Evolutionary conservation across 495 filamentous ascomycete genomes (phyloP), one percentile per base, ranked within the genome.

Genomic region (Penicillium bialowiezense): DNA sequence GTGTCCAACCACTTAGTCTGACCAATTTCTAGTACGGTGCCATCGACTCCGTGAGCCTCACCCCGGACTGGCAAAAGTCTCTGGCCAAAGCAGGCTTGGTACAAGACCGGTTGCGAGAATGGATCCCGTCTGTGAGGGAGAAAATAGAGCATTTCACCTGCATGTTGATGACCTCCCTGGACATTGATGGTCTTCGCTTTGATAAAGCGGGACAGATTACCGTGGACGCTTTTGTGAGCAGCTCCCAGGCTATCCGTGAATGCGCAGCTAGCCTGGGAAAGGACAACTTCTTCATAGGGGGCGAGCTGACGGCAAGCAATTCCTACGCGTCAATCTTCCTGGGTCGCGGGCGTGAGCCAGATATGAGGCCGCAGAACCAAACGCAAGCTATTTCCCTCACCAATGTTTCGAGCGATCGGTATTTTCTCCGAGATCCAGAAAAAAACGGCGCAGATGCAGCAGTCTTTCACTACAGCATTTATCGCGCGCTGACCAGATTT

Each of bases 31-130:
- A 86, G 60, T 87, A 83, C 47, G 84, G 84, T 48, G 83, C 86
- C 51, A 77, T 78, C 20, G 82, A 83, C 54, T 79, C 84, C 28
- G 86, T 87, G 52, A 85, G 84, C 50, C 79, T 82, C 24, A 85
- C 72, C 51, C 82, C 82, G 0, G 83, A 87, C 54, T 88, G 81
- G 78, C 64, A 85, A 59, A 75, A 76, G 52, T 74, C 87, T 62
- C 66, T 89, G 41, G 76, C 84, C 35, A 88, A 88, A 56, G 88
- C 88, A 60, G 82, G 83, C 26, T 86, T 77, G 33, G 86, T 88
- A 12, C 86, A 89, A 59, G 85, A 89, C 63, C 84, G 86, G 52
- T 74, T 89, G 2, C 81, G 86, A 41, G 85, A 87, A 56, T 89
- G 86, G 86, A 50, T 74, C 8, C 79, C 82, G 1, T 63, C 67